Base-by-base conservation (phyloP, 1,284 basidiomycete species). In the Apiotrichum montevideense region DNA sequence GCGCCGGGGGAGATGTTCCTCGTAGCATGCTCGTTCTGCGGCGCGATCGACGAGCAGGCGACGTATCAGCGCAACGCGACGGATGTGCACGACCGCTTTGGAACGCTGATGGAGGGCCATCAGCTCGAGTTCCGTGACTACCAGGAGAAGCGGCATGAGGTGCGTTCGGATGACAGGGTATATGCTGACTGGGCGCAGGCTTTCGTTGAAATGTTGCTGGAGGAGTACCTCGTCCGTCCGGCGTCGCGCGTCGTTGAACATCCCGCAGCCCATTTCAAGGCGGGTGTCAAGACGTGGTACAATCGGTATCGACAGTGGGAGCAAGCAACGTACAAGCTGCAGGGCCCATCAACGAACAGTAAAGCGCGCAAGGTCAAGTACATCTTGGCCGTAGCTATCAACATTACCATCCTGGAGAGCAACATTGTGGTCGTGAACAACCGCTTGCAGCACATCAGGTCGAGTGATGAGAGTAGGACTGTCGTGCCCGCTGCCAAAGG, bases 361-460 rank as follows among this genome's bases (percentile, higher is more conserved):
- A 15, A 35, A 1, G 45, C 58, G 1, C 40, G 49, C 9, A 57
- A 55, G 40, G 53, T 56, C 45, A 55, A 42, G 43, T 68, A 66
- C 33, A 58, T 62, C 7, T 47, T 70, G 9, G 66, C 62, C 1
- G 48, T 67, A 7, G 64, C 68, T 3, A 63, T 69, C 44, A 63
- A 63, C 41, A 52, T 67, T 37, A 59, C 68, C 3, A 52, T 66
- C 7, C 61, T 66, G 52, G 68, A 72, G 40, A 67, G 61, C 55
- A 56, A 59, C 44, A 39, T 68, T 4, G 58, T 62, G 6, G 52
- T 66, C 14, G 57, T 67, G 5, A 56, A 69, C 39, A 65, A 58
- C 33, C 58, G 58, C 7, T 47, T 72, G 5, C 49, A 51, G 1
- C 53, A 57, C 10, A 9, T 59, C 35, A 53, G 53, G 48, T 32